Percentiles rank a stretch among this genome's conserved stretches.
These are phyloP conservation scores for Fusarium brevicatenulatum DNA, from an alignment of 2,329 filamentous ascomycete species.

Conservation along the genomic window DNA sequence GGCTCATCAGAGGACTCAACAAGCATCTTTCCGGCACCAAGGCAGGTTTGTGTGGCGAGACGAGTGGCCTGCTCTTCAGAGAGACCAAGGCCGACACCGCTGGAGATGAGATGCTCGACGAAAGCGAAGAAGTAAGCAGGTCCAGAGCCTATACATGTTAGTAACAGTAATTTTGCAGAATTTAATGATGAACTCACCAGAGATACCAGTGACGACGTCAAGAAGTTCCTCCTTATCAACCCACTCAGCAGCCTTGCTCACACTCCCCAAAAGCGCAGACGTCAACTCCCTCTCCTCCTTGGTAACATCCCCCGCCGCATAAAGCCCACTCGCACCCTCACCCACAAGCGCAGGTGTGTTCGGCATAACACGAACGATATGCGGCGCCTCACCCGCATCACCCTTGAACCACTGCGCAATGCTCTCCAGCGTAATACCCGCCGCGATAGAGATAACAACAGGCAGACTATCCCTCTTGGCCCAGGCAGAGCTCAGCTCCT, in stretches of 20 bases:
- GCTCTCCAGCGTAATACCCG: conserved; percentile 59
- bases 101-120: conserved; percentile 61
- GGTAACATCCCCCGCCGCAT: conserved; percentile 55
- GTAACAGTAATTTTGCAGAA: fast-evolving
- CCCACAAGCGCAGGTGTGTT: conserved; percentile 63
- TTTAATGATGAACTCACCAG: conserved; percentile 49
- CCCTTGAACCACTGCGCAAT: conserved; percentile 56
- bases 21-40: conserved; percentile 63
- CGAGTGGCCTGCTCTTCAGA: conserved; percentile 60
- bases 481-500: conserved; percentile 57
- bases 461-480: conserved; percentile 49
- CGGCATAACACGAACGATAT: conserved; percentile 63
- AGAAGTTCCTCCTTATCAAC: conserved; percentile 60
- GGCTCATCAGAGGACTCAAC: conserved; percentile 58
- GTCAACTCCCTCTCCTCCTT: conserved; percentile 55
- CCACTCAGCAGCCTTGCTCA: conserved; percentile 62
- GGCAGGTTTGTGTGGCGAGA: conserved; percentile 61
- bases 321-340: conserved; percentile 61
- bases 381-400: conserved; percentile 51
- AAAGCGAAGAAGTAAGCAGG: conserved; percentile 65
- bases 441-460: conserved; percentile 60
- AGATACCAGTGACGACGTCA: conserved; percentile 61
- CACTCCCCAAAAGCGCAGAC: conserved; percentile 54
- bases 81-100: conserved; percentile 56
- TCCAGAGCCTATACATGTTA: conserved; percentile 54